These are phyloP conservation scores for Fagopyrum esculentum DNA, from an alignment of 148 eudicot species.

Conservation along the genomic window DNA sequence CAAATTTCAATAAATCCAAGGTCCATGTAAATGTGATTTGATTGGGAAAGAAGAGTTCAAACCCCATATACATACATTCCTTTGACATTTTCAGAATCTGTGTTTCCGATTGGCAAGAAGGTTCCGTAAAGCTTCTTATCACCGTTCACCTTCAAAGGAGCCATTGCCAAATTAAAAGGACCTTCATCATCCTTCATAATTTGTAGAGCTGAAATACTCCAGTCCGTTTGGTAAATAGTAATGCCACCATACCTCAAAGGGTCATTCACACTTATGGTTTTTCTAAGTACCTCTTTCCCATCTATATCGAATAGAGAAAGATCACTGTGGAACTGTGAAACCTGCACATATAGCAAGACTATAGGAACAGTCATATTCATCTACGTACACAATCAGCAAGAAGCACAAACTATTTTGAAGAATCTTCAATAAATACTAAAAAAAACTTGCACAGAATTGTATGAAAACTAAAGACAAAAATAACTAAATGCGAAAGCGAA, in stretches of 20 bases:
- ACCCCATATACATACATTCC: constrained; percentile 65
- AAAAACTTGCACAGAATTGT: not conserved
- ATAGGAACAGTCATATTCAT: constrained; percentile 2
- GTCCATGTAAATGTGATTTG: not conserved
- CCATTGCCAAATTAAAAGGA: constrained; percentile 96
- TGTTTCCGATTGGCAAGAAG: constrained; percentile 66
- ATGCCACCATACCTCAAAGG: constrained; percentile 91
- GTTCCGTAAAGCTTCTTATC: constrained; percentile 95
- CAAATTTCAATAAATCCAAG: not conserved
- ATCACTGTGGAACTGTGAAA: constrained; percentile 79
- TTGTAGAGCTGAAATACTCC: constrained; percentile 92
- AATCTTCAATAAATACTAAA: not conserved
- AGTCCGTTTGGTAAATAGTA: constrained; percentile 95
- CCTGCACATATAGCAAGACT: constrained; percentile 30
- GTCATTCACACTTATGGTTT: constrained; percentile 90
- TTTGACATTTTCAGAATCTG: constrained; percentile 61
- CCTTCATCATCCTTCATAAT: constrained; percentile 78
- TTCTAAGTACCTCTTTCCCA: constrained; percentile 91
- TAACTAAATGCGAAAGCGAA: not conserved
- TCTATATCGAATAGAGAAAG: constrained; percentile 73
- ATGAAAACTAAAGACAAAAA: not conserved
- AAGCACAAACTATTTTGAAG: not conserved
- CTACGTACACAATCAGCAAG: not conserved
- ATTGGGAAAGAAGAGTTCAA: not conserved
- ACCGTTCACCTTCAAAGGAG: constrained; percentile 69